These are phyloP conservation scores for Rugosomyces carneus DNA, from an alignment of 1,284 basidiomycete species.

Conservation along the genomic window DNA sequence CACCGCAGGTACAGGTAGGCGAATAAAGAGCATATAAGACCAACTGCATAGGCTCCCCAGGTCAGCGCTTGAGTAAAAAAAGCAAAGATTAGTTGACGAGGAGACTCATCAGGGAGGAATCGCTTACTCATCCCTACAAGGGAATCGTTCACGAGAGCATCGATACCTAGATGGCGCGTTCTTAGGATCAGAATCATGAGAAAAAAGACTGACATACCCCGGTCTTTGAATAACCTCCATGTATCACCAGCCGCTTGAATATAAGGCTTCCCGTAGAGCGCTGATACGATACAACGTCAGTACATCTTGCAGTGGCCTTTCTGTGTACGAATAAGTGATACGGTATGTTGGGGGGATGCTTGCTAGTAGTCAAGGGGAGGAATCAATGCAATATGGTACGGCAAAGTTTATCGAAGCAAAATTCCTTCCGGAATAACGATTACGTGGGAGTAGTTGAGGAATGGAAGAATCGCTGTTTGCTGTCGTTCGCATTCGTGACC, in stretches of 20 bases:
- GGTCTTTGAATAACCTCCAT: conserved; percentile 81
- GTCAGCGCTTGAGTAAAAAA: conserved; percentile 41
- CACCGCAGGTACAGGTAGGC: conserved; percentile 77
- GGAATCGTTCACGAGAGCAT: conserved; percentile 82
- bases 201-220: conserved; percentile 37
- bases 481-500: no score
- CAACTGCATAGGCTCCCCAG: conserved; percentile 77
- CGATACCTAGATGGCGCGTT: no score
- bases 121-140: conserved; percentile 73
- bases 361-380: no score
- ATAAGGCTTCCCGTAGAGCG: conserved; percentile 85
- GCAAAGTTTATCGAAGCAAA: no score
- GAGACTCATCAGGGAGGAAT: neutral
- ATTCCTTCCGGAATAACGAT: no score
- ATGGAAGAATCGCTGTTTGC: no score
- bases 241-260: conserved; percentile 86
- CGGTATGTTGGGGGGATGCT: no score
- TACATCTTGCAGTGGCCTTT: no score
- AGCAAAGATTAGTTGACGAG: no score
- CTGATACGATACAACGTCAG: conserved; percentile 34
- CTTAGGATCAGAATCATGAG: neutral
- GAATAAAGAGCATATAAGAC: conserved; percentile 73
- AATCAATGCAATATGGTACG: no score
- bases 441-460: no score
- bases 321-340: no score